These are phyloP conservation scores for Podospora fimiseda DNA, from an alignment of 495 filamentous ascomycete genomes.

Conservation along the genomic window DNA sequence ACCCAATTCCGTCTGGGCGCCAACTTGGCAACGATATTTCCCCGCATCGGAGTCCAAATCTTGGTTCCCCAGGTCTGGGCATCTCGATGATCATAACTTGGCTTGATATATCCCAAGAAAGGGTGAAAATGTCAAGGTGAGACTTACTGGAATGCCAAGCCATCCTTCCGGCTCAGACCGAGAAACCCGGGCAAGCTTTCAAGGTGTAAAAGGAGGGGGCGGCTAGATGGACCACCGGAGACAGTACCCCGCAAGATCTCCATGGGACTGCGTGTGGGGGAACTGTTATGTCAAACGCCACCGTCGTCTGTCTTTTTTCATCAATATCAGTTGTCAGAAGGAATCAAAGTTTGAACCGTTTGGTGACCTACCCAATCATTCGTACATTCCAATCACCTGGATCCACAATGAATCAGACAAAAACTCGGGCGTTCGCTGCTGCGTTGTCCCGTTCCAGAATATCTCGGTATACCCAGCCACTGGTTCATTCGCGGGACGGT, in stretches of 20 bases:
- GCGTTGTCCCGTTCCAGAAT: neutral
- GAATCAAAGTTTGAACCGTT: no score
- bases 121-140: no score
- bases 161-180: neutral
- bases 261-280: no score
- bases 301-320: no score
- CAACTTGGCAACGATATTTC: neutral
- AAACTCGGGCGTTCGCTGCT: neutral
- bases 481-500: neutral
- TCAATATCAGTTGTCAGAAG: neutral
- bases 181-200: neutral
- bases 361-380: no score
- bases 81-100: no score
- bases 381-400: neutral
- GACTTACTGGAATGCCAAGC: neutral
- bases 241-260: neutral
- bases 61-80: no score
- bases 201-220: neutral
- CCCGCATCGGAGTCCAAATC: neutral
- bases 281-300: no score
- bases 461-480: neutral
- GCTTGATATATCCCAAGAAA: no score
- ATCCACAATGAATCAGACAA: constrained; percentile 5
- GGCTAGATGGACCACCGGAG: neutral
- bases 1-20: neutral